phyloP scores from a whole-genome alignment of 352 stramenopile species.

The Phytophthora crassamura region DNA sequence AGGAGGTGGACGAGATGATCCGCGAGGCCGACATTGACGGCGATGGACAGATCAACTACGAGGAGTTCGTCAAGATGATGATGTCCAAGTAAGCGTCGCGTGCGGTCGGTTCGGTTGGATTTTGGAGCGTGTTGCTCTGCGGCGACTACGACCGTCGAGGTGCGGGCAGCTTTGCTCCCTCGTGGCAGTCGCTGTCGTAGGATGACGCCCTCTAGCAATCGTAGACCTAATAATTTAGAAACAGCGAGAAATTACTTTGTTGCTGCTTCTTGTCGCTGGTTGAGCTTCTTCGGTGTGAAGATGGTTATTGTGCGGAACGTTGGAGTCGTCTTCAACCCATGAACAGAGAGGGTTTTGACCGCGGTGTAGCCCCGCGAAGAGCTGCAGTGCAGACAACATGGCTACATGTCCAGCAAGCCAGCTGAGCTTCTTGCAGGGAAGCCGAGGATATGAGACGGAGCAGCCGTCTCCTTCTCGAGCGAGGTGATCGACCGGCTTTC shows the following conservation, averaged over 20 bases:
- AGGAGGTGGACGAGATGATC: slow-evolving; percentile 99
- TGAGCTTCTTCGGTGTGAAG: not conserved
- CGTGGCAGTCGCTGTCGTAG: not conserved
- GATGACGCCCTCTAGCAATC: not conserved
- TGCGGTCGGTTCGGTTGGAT: not conserved
- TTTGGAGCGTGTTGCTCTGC: not conserved
- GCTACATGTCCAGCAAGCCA: no score
- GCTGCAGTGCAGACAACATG: no score
- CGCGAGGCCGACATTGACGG: slow-evolving; percentile 98
- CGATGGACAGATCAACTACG: slow-evolving; percentile 99
- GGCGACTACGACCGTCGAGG: not conserved
- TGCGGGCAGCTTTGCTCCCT: slow-evolving; percentile 11
- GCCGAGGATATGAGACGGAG: no score
- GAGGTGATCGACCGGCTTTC: no score
- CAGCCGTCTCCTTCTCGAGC: no score
- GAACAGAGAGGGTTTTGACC: no score
- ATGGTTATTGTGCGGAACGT: not conserved
- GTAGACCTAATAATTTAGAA: slow-evolving; percentile 39
- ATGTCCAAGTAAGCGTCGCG: slow-evolving; percentile 93
- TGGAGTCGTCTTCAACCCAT: not conserved
- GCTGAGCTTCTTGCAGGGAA: no score
- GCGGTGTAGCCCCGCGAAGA: no score
- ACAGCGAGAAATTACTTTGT: slow-evolving; percentile 24
- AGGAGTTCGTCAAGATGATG: slow-evolving; percentile 99
- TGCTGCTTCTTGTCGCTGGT: slow-evolving; percentile 7